phyloP scores from a whole-genome alignment of 2,329 filamentous ascomycete genomes.

The Aspergillus niger region DNA sequence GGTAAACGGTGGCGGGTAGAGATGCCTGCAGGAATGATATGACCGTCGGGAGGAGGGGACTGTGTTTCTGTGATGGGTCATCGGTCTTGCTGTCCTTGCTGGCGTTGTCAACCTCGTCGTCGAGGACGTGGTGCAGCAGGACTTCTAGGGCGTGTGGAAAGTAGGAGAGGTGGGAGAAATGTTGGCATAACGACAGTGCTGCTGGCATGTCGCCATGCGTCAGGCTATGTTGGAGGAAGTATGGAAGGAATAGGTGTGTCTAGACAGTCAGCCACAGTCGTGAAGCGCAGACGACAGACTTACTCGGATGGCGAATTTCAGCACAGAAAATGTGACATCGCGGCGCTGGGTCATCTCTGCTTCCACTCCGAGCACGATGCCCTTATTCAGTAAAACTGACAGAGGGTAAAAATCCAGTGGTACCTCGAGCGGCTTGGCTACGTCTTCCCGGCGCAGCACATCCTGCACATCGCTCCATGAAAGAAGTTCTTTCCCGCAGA shows the following conservation, averaged over 20 bases:
- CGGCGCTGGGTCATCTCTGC: constrained; percentile 90
- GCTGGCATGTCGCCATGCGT: constrained; percentile 74
- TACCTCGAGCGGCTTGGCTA: constrained; percentile 74
- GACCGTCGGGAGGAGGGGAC: constrained; percentile 50
- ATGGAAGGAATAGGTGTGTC: constrained; percentile 91
- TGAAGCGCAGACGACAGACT: constrained; percentile 32
- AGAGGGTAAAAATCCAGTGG: constrained; percentile 94
- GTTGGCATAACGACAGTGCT: constrained; percentile 77
- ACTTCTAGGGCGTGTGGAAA: constrained; percentile 92
- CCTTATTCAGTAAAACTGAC: constrained; percentile 83
- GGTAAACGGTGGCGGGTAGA: constrained; percentile 70
- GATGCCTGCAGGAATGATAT: constrained; percentile 69
- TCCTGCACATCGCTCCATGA: constrained; percentile 89
- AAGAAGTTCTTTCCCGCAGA: constrained; percentile 82
- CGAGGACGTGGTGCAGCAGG: constrained; percentile 86
- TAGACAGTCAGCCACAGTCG: constrained; percentile 38
- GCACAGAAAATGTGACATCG: constrained; percentile 86
- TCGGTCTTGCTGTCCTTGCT: constrained; percentile 31
- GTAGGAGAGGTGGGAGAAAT: constrained; percentile 85
- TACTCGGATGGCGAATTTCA: constrained; percentile 85
- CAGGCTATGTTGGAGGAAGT: constrained; percentile 79
- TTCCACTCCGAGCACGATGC: constrained; percentile 86
- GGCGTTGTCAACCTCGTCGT: constrained; percentile 82
- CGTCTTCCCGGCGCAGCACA: constrained; percentile 72
- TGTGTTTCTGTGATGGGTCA: constrained; percentile 28